Evolutionary conservation across 2,329 filamentous ascomycete genomes (phyloP), one percentile per base, ranked within the genome.

Genomic region (Coniella lustricola): DNA sequence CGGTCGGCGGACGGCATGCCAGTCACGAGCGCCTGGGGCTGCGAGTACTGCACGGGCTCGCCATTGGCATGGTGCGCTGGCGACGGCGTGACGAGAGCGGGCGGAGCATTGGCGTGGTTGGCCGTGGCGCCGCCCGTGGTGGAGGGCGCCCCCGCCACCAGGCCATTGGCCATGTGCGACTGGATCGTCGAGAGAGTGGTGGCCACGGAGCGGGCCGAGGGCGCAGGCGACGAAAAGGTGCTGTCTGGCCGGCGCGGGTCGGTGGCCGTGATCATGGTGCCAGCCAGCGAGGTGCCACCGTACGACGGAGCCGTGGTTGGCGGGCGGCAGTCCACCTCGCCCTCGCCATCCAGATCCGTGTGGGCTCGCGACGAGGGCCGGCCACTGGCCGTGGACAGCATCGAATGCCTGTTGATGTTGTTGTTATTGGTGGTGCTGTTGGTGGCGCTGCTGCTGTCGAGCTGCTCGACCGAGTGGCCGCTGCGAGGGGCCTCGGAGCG

Each of bases 111-210:
- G 53, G 51, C 37, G 51, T 59, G 59, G 46, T 49, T 50, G 39
- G 55, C 45, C 52, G 55, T 22, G 65, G 58, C 59, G 44, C 48
- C 48, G 38, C 54, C 46, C 51, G 54, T 22, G 66, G 68, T 50
- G 68, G 72, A 56, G 52, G 60, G 62, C 29, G 54, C 56, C 46
- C 60, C 65, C 47, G 61, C 60, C 43, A 61, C 66, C 10, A 29
- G 10, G 17, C 73, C 74, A 46, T 78, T 80, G 4, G 81, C 79
- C 3, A 80, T 78, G 53, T 81, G 73, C 1, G 87, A 91, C 60
- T 91, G 87, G 51, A 94, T 90, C 0, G 87, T 94, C 0, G 88
- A 93, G 48, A 94, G 72, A 1, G 87, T 93, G 0, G 87, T 93
- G 1, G 87, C 87, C 46, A 94, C 72, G 2, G 87, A 91, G 53